These are phyloP conservation scores for Backusella tarrabulga DNA, from an alignment of 192 early-diverging fungal species.

Conservation along the genomic window DNA sequence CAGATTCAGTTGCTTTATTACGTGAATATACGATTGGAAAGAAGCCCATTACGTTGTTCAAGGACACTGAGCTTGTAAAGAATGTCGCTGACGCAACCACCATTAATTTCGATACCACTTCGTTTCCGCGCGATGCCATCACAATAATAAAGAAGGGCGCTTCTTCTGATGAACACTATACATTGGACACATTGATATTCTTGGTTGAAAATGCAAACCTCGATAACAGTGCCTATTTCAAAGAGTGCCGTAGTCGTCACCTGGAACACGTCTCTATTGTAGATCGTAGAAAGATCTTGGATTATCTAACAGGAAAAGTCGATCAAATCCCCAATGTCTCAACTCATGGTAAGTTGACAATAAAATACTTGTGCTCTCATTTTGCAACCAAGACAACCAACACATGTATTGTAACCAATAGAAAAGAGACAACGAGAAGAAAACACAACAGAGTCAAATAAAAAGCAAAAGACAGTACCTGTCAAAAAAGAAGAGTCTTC, in stretches of 20 bases:
- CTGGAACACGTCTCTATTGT: slow-evolving; percentile 70
- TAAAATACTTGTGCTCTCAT: too few relatives aligned
- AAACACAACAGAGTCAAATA: slow-evolving; percentile 13
- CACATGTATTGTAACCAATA: too few relatives aligned
- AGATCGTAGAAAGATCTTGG: slow-evolving; percentile 68
- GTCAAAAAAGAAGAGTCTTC: slow-evolving; percentile 30
- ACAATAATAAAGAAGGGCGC: slow-evolving; percentile 53
- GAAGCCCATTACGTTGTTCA: slow-evolving; percentile 50
- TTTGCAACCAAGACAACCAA: too few relatives aligned
- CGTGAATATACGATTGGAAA: slow-evolving; percentile 59
- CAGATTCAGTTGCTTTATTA: slow-evolving; percentile 53
- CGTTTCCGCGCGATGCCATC: slow-evolving; percentile 55
- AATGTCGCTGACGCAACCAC: slow-evolving; percentile 46
- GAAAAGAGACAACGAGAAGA: neutral
- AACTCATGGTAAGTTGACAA: slow-evolving; percentile 19
- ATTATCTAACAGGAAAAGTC: slow-evolving; percentile 67
- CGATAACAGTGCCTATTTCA: slow-evolving; percentile 73
- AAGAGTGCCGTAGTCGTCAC: slow-evolving; percentile 54
- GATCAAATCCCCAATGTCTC: slow-evolving; percentile 39
- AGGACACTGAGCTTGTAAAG: slow-evolving; percentile 34
- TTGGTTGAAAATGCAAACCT: slow-evolving; percentile 62
- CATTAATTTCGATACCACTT: slow-evolving; percentile 56
- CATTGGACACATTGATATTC: slow-evolving; percentile 69
- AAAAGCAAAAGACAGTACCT: slow-evolving; percentile 34
- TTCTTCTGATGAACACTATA: slow-evolving; percentile 62